Base-by-base conservation (phyloP, 495 filamentous ascomycete species). In the Chaetomium fimeti region DNA sequence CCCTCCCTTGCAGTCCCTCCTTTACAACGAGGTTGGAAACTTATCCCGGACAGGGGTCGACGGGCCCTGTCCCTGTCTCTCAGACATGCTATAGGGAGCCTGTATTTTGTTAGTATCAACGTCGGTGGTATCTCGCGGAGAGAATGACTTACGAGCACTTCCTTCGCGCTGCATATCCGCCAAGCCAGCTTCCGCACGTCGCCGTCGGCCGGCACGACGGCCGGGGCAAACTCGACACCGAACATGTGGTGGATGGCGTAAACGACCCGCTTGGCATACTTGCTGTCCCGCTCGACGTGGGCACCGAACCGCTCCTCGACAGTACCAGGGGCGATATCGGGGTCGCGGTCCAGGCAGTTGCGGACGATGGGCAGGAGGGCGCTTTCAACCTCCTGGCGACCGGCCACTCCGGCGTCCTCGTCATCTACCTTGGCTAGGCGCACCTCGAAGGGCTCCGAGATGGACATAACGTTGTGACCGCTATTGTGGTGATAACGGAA, bases 201-300 rank as follows among this genome's bases (percentile, higher is more conserved):
- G 7, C 95, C 93, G 81, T 98, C 94, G 1, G 92, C 91, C 61
- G 88, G 87, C 48, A 98, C 94, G 15, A 98, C 95, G 56, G 91
- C 91, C 3, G 92, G 89, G 8, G 95, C 91, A 66, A 98, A 89
- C 75, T 98, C 95, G 63, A 98, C 88, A 60, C 94, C 95, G 72
- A 98, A 98, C 93, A 97, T 98, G 76, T 96, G 91, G 61, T 89
- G 89, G 43, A 98, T 90, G 12, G 95, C 94, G 78, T 93, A 98
- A 0, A 97, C 91, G 36, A 98, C 86, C 45, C 94, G 76, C 73
- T 87, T 90, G 20, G 93, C 90, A 66, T 89, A 97, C 73, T 96
- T 97, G 64, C 88, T 87, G 54, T 97, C 89, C 12, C 91, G 80
- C 70, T 96, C 90, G 12, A 96, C 90, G 48, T 90, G 81, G 61